A percentile compares a stretch with the other conserved stretches of the same genome.
These are phyloP conservation scores for Macrophomina pseudophaseolina DNA, from an alignment of 2,329 filamentous ascomycete species.

Conservation along the genomic window DNA sequence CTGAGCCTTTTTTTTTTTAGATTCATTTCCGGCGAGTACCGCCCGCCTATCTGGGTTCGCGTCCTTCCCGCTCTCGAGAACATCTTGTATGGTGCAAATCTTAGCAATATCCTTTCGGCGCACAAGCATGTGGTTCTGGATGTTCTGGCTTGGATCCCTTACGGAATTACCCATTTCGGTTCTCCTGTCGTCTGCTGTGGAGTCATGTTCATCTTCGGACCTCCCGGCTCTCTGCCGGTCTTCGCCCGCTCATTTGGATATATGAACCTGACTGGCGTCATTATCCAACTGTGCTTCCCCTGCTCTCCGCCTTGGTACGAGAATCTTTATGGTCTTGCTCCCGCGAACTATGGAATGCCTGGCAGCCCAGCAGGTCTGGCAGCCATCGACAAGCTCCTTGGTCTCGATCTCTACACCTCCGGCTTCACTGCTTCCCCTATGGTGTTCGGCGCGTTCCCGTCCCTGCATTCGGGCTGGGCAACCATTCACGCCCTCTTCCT, in stretches of 20 bases:
- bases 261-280: constrained; percentile 86
- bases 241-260: constrained; percentile 90
- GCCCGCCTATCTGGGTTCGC: constrained; percentile 93
- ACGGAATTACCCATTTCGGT: constrained; percentile 88
- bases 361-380: constrained; percentile 89
- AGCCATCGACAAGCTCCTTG: constrained; percentile 87
- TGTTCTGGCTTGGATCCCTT: constrained; percentile 89
- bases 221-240: constrained; percentile 81
- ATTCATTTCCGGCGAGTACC: constrained; percentile 86
- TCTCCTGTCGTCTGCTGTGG: constrained; percentile 79
- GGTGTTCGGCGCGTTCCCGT: constrained; percentile 94
- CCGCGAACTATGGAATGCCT: constrained; percentile 88
- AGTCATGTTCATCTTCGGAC: constrained; percentile 85
- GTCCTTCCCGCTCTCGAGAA: constrained; percentile 94
- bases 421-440: constrained; percentile 88
- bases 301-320: constrained; percentile 98
- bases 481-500: constrained; percentile 91
- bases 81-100: constrained; percentile 92
- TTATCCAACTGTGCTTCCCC: constrained; percentile 87
- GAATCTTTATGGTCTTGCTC: constrained; percentile 86
- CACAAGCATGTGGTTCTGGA: constrained; percentile 85
- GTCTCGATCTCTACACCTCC: constrained; percentile 90
- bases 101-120: constrained; percentile 92
- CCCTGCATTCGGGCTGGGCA: constrained; percentile 86
- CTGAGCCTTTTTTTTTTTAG: constrained; percentile 51